These are phyloP conservation scores for Hydnum rufescens DNA, from an alignment of 768 basidiomycete species.

Conservation along the genomic window DNA sequence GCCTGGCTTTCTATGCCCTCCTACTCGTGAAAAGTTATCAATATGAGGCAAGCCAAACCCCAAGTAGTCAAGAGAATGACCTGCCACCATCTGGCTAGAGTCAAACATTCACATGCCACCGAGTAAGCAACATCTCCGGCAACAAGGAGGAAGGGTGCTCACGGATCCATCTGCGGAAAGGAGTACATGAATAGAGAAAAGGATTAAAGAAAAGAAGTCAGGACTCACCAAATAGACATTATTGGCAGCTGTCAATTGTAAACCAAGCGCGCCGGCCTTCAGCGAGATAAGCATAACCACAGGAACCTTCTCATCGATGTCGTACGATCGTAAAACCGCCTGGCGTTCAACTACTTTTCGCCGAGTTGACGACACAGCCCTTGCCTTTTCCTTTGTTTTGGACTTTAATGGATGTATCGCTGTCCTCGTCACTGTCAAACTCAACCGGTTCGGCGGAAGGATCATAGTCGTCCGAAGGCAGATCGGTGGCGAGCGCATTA, in stretches of 20 bases:
- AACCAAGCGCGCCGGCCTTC: slow-evolving; percentile 68
- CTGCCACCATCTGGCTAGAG: too few species aligned
- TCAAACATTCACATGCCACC: too few species aligned
- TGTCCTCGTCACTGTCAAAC: slow-evolving; percentile 7
- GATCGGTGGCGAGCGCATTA: background rate
- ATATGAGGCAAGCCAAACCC: slow-evolving; percentile 39
- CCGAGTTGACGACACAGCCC: background rate
- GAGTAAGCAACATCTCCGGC: too few species aligned
- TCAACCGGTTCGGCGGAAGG: slow-evolving; percentile 1
- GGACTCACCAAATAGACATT: slow-evolving; percentile 29
- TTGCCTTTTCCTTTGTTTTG: slow-evolving; percentile 11
- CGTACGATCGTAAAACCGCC: slow-evolving; percentile 1
- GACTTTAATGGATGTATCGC: slow-evolving; percentile 3
- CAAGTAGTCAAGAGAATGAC: background rate
- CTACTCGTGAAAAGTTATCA: background rate
- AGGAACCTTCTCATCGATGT: slow-evolving; percentile 27
- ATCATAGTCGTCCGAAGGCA: background rate
- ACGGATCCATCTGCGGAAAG: slow-evolving; percentile 10
- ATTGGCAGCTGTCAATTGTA: slow-evolving; percentile 79
- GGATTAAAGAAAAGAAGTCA: background rate
- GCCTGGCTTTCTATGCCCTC: slow-evolving; percentile 9
- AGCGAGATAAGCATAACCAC: slow-evolving; percentile 73
- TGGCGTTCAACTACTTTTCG: background rate
- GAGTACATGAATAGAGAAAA: background rate
- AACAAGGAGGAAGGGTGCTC: too few species aligned